Conservation (phyloP, 2,329 filamentous ascomycete species). For the Fusarium setosum region DNA sequence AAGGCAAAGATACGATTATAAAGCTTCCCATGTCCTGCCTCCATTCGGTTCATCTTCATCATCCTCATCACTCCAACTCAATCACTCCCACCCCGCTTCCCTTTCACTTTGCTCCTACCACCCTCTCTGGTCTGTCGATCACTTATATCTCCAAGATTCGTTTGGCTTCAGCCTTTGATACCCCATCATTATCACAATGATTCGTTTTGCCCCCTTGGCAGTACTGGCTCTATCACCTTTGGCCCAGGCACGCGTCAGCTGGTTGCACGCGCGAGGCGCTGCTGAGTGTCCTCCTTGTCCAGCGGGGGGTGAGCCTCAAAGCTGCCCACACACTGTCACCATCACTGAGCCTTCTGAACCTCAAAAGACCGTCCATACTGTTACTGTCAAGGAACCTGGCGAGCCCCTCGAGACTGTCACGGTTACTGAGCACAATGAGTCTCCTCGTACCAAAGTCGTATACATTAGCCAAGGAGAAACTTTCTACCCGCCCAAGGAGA, state of each 20-base stretch:
- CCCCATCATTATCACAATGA: conserved; percentile 39
- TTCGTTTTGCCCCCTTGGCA: conserved; percentile 40
- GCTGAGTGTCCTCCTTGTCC: conserved; percentile 47
- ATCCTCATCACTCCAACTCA: conserved; percentile 13
- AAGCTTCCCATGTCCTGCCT: conserved; percentile 8
- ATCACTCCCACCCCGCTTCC: not conserved
- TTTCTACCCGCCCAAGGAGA: conserved; percentile 36
- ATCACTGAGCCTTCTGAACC: conserved; percentile 36
- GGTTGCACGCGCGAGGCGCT: conserved; percentile 29
- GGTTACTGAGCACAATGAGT: conserved; percentile 26
- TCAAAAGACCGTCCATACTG: conserved; percentile 30
- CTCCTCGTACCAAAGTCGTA: conserved; percentile 26
- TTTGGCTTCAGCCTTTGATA: not conserved
- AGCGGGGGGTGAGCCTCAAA: conserved; percentile 17
- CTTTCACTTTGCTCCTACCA: not conserved
- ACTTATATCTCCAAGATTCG: not conserved
- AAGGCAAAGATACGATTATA: conserved; percentile 20
- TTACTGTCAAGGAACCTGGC: conserved; percentile 29
- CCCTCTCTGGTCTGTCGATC: not conserved
- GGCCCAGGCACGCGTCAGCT: conserved; percentile 42
- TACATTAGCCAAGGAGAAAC: conserved; percentile 35
- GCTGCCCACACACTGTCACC: conserved; percentile 39
- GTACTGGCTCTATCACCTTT: conserved; percentile 41
- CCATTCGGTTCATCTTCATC: not conserved
- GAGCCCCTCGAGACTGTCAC: conserved; percentile 26